phyloP scores from a whole-genome alignment of 1,284 basidiomycete species.

The Puccinia horiana region DNA sequence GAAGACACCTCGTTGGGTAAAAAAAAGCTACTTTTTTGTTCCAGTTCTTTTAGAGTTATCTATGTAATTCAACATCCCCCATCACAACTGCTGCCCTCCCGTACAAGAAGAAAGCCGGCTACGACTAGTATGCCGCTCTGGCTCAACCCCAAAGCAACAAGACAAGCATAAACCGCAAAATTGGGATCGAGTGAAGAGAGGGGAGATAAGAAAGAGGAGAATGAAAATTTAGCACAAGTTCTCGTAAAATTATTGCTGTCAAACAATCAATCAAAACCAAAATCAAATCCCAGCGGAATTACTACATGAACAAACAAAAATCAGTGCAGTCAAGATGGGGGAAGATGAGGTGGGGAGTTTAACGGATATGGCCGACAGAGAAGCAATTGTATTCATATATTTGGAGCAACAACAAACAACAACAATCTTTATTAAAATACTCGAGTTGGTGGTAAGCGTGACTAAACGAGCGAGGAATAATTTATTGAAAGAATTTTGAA shows the following conservation, averaged over 20 bases:
- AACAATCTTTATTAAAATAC: constrained; percentile 15
- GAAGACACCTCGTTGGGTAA: too few relatives aligned
- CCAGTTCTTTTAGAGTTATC: too few relatives aligned
- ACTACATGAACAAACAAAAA: constrained; percentile 1
- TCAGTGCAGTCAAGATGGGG: not conserved
- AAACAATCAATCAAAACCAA: not conserved
- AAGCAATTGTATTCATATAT: constrained; percentile 5
- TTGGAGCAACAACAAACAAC: constrained; percentile 19
- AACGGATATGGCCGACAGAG: not conserved
- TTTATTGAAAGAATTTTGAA: not conserved
- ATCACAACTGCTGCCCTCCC: too few relatives aligned
- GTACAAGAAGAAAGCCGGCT: too few relatives aligned
- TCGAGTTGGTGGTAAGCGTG: not conserved
- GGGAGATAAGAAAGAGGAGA: not conserved
- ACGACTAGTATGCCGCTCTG: not conserved
- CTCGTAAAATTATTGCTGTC: not conserved
- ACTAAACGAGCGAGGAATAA: constrained; percentile 17
- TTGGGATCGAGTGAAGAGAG: not conserved
- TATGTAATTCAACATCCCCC: too few relatives aligned
- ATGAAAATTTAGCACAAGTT: not conserved
- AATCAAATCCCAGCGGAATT: not conserved
- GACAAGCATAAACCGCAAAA: too few relatives aligned
- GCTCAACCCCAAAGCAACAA: not conserved
- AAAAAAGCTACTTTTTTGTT: too few relatives aligned
- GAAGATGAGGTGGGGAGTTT: not conserved